phyloP scores from a whole-genome alignment of 2,329 filamentous ascomycete species.

The Albophoma yamanashiensis region DNA sequence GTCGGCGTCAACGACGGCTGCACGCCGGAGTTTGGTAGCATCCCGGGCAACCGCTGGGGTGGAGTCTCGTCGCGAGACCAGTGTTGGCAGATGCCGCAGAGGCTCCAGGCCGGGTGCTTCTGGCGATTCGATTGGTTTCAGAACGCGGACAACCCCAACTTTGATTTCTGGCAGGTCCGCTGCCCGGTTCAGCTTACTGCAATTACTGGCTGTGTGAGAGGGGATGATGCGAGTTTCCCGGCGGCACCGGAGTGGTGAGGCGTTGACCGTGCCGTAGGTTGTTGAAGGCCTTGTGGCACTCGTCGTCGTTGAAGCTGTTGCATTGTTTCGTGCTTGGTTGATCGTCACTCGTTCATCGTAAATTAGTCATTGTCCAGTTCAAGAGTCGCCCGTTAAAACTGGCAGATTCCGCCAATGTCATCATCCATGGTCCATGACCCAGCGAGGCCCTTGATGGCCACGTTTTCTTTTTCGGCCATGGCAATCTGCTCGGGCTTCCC shows the following conservation, averaged over 20 bases:
- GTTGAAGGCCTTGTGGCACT: background rate
- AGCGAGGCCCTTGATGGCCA: conserved; percentile 56
- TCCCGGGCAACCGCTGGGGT: conserved; percentile 43
- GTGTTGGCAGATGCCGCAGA: conserved; percentile 40
- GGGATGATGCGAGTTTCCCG: conserved; percentile 18
- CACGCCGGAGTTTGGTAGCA: conserved; percentile 32
- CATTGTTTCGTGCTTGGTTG: background rate
- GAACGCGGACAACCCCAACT: conserved; percentile 44
- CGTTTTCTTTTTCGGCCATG: conserved; percentile 28
- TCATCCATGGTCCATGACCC: conserved; percentile 87
- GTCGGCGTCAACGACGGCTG: conserved; percentile 44
- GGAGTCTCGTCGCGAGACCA: conserved; percentile 39
- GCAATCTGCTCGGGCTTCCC: conserved; percentile 38
- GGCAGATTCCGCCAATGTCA: conserved; percentile 54
- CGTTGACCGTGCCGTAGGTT: background rate
- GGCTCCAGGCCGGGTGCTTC: conserved; percentile 45
- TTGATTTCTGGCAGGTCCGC: conserved; percentile 44
- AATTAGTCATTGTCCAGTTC: background rate
- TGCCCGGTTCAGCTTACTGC: conserved; percentile 39
- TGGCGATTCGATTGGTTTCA: conserved; percentile 57
- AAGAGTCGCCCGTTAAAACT: conserved; percentile 25
- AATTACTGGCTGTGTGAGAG: conserved; percentile 24
- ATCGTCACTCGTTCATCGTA: background rate
- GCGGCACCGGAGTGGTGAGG: background rate
- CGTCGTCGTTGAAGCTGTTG: background rate